Evolutionary conservation across 805 yeast genomes (phyloP).

Genomic region (Candida schatavii): DNA sequence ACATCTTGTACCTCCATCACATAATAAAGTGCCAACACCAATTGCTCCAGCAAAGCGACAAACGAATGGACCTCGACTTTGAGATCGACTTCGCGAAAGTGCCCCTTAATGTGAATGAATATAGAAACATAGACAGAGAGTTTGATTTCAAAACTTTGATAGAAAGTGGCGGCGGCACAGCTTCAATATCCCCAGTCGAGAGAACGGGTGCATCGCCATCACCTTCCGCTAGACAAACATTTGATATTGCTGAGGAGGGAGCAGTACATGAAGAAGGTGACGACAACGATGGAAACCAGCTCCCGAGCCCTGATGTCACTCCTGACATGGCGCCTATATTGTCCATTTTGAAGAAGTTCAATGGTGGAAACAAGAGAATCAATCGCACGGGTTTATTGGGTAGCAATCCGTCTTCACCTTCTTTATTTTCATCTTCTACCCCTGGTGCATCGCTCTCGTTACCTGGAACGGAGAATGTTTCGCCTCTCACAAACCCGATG

Average conservation of each 20-base stretch:
- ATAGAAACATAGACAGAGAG: constrained; percentile 57
- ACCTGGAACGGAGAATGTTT: constrained; percentile 18
- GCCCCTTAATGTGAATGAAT: constrained; percentile 57
- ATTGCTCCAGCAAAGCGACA: constrained; percentile 26
- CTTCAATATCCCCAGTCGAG: background rate
- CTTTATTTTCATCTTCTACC: constrained; percentile 6
- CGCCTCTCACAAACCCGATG: constrained; percentile 27
- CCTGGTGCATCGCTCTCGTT: constrained; percentile 12
- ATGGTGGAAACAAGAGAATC: constrained; percentile 2
- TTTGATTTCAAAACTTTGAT: constrained; percentile 45
- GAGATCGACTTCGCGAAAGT: constrained; percentile 49
- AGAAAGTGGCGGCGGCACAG: background rate
- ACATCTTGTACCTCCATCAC: constrained; percentile 66
- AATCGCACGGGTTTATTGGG: constrained; percentile 5
- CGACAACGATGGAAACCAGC: constrained; percentile 8
- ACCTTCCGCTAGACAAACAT: constrained; percentile 5
- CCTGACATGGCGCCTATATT: constrained; percentile 37
- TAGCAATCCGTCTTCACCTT: background rate
- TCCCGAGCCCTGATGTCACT: constrained; percentile 35
- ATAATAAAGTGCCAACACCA: constrained; percentile 50
- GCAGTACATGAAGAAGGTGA: constrained; percentile 3
- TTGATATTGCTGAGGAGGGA: constrained; percentile 3
- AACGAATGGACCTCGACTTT: constrained; percentile 30
- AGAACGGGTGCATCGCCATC: background rate
- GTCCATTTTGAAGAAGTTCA: constrained; percentile 25